Evolutionary conservation across 2,329 filamentous ascomycete species (phyloP).

Genomic region (Pseudopithomyces maydicus): DNA sequence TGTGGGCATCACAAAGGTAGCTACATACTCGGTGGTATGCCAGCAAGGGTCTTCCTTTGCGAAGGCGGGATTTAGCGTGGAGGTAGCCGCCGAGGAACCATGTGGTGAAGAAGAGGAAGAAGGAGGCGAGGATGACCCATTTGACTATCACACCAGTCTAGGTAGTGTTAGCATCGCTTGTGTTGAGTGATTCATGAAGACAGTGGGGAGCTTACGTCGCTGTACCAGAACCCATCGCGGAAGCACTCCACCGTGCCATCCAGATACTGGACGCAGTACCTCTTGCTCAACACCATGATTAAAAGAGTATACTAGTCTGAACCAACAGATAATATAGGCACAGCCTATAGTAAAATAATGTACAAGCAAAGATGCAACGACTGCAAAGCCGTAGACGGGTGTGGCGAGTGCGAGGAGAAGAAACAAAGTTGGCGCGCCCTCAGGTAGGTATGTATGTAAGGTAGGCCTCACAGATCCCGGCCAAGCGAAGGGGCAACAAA

Average conservation of each 20-base stretch:
- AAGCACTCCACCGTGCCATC: conserved; percentile 35
- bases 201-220: conserved; percentile 26
- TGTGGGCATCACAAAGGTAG: not conserved
- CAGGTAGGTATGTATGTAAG: not conserved
- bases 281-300: conserved; percentile 33
- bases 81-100: conserved; percentile 72
- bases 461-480: not conserved
- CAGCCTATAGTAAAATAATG: conserved; percentile 1
- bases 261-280: conserved; percentile 33
- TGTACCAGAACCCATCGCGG: conserved; percentile 41
- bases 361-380: not conserved
- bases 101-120: conserved; percentile 63
- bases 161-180: not conserved
- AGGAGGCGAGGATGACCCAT: conserved; percentile 69
- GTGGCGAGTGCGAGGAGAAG: not conserved
- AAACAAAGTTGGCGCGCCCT: not conserved
- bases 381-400: not conserved
- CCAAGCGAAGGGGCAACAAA: not conserved
- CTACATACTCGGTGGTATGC: conserved; percentile 65
- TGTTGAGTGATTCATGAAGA: not conserved
- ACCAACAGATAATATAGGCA: not conserved
- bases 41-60: conserved; percentile 68
- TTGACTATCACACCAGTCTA: conserved; percentile 70
- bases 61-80: conserved; percentile 71
- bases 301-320: conserved; percentile 5